Evolutionary conservation across 2,329 filamentous ascomycete species (phyloP).

Genomic region (Penicillium sp.): DNA sequence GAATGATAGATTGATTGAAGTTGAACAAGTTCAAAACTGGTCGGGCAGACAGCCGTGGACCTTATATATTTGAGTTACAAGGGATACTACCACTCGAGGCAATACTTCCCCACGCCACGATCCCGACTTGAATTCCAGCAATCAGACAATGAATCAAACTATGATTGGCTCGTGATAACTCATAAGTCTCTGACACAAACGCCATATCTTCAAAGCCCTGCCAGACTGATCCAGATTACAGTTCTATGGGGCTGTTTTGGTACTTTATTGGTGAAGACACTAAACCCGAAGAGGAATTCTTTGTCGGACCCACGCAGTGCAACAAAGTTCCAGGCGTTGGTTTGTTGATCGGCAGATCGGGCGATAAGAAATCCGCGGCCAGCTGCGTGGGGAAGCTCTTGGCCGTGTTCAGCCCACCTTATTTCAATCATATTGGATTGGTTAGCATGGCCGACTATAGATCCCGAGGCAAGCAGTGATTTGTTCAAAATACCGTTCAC

Average conservation of each 20-base stretch:
- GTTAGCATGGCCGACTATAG: not conserved
- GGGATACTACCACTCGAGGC: not conserved
- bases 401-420: not conserved
- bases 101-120: not conserved
- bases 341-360: not conserved
- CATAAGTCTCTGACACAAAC: not conserved
- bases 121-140: too few relatives aligned
- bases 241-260: not conserved
- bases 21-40: not conserved
- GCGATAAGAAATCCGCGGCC: slow-evolving; percentile 8
- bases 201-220: not conserved
- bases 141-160: not conserved
- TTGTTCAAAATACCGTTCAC: not conserved
- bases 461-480: not conserved
- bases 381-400: not conserved
- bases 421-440: not conserved
- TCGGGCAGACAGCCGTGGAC: not conserved
- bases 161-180: not conserved
- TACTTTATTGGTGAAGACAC: slow-evolving; percentile 13
- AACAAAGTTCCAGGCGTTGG: not conserved
- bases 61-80: not conserved
- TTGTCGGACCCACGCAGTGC: slow-evolving; percentile 28
- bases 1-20: too few relatives aligned
- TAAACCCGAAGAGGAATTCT: slow-evolving; percentile 28
- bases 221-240: not conserved